phyloP scores from a whole-genome alignment of 805 yeast species.

The Yamadazyma sp. region DNA sequence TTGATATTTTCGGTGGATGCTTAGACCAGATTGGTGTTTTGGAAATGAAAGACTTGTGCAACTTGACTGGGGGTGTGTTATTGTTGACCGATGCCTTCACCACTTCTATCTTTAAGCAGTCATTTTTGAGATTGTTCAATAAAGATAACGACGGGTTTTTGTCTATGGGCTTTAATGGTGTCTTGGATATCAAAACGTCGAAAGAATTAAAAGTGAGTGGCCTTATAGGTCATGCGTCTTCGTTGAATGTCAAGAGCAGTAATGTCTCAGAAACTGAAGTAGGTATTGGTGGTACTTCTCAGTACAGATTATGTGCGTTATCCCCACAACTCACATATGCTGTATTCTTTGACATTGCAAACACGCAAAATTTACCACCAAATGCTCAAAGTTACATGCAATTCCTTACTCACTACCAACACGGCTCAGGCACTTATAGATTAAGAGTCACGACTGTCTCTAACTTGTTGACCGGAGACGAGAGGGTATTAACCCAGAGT shows the following conservation, averaged over 20 bases:
- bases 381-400: slow-evolving; percentile 43
- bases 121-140: slow-evolving; percentile 52
- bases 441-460: slow-evolving; percentile 61
- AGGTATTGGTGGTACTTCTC: slow-evolving; percentile 90
- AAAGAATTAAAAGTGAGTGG: slow-evolving; percentile 56
- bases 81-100: slow-evolving; percentile 65
- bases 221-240: slow-evolving; percentile 60
- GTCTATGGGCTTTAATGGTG: slow-evolving; percentile 58
- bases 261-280: slow-evolving; percentile 90
- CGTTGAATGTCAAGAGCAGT: slow-evolving; percentile 58
- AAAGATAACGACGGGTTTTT: slow-evolving; percentile 35
- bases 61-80: slow-evolving; percentile 61
- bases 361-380: slow-evolving; percentile 27
- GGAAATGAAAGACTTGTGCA: slow-evolving; percentile 61
- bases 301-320: slow-evolving; percentile 73
- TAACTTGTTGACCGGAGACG: slow-evolving; percentile 41
- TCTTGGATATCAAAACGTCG: slow-evolving; percentile 55
- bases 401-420: slow-evolving; percentile 61
- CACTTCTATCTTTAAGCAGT: slow-evolving; percentile 68
- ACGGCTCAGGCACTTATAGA: slow-evolving; percentile 55
- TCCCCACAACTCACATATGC: slow-evolving; percentile 61
- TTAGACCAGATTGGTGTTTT: slow-evolving; percentile 68
- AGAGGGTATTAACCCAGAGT: slow-evolving; percentile 41
- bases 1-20: slow-evolving; percentile 61
- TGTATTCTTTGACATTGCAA: slow-evolving; percentile 53